A percentile compares a stretch with the other conserved stretches of the same genome.
These are phyloP conservation scores for Salix brachista DNA, from an alignment of 345 rosid genomes.

Conservation along the genomic window DNA sequence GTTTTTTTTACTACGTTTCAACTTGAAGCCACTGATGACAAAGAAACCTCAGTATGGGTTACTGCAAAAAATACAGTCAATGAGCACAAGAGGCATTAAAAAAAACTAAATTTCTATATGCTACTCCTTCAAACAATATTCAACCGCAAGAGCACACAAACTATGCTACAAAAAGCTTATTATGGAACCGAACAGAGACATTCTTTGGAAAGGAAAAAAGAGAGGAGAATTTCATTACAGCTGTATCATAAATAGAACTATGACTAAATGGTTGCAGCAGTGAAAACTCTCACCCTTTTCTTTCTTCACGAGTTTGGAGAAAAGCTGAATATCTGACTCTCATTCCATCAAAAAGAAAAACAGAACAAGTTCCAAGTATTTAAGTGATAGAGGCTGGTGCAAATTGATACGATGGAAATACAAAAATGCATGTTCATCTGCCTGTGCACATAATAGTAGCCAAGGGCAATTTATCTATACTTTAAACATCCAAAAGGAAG, in stretches of 20 bases:
- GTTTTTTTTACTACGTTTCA: too few relatives aligned
- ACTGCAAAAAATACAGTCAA: not conserved
- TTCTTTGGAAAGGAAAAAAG: not conserved
- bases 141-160: not conserved
- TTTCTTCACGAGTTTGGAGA: not conserved
- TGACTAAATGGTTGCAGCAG: not conserved
- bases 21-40: not conserved
- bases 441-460: too few relatives aligned
- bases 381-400: too few relatives aligned
- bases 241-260: not conserved
- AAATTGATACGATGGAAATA: too few relatives aligned
- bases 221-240: not conserved
- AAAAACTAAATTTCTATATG: not conserved
- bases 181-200: not conserved
- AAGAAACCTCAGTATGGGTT: not conserved
- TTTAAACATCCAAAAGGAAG: too few relatives aligned
- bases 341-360: too few relatives aligned
- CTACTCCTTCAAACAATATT: not conserved
- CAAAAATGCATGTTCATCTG: too few relatives aligned
- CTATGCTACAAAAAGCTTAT: too few relatives aligned
- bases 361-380: too few relatives aligned
- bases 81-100: not conserved
- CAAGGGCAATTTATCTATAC: too few relatives aligned
- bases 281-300: not conserved
- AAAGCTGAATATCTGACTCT: not conserved